phyloP scores from a whole-genome alignment of 768 basidiomycete genomes.

The Russula ochroleuca region DNA sequence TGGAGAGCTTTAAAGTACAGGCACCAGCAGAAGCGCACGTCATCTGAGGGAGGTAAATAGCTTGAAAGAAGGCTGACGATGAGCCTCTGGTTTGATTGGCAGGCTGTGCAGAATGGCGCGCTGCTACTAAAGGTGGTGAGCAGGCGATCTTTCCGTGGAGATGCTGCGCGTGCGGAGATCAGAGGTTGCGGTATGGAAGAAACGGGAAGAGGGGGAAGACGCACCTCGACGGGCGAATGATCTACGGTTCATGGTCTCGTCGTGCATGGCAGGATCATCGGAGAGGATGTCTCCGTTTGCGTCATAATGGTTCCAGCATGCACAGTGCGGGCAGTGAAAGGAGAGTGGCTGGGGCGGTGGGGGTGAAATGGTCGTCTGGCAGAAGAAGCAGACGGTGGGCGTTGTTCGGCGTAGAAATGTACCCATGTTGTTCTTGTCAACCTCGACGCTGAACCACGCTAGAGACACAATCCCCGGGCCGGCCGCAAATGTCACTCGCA shows the following conservation, averaged over 20 bases:
- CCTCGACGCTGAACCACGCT: neutral
- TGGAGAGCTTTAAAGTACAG: slow-evolving; percentile 6
- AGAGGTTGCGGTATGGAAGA: slow-evolving; percentile 8
- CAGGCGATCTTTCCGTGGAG: slow-evolving; percentile 63
- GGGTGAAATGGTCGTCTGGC: slow-evolving; percentile 45
- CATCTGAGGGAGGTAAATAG: slow-evolving; percentile 70
- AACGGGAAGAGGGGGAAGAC: slow-evolving; percentile 24
- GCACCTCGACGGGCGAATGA: slow-evolving; percentile 73
- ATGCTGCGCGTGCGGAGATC: slow-evolving; percentile 41
- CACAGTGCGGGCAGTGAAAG: slow-evolving; percentile 64
- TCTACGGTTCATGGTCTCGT: slow-evolving; percentile 61
- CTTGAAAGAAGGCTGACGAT: slow-evolving; percentile 82
- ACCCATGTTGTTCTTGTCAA: slow-evolving; percentile 29
- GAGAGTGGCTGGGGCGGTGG: slow-evolving; percentile 47
- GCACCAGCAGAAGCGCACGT: slow-evolving; percentile 45
- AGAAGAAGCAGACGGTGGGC: slow-evolving; percentile 61
- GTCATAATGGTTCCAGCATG: slow-evolving; percentile 73
- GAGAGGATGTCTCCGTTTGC: slow-evolving; percentile 71
- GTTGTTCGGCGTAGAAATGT: slow-evolving; percentile 51
- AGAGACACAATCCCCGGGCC: neutral
- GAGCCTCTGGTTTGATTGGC: slow-evolving; percentile 90
- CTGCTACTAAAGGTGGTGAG: slow-evolving; percentile 54
- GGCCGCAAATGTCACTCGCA: slow-evolving; percentile 37
- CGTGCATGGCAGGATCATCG: slow-evolving; percentile 86
- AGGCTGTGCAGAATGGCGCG: slow-evolving; percentile 77